Percentiles rank a stretch among this genome's conserved stretches.
Evolutionary conservation across 1,139 yeast genomes (phyloP).

Genomic region (Casaregolazyma suthepensis): DNA sequence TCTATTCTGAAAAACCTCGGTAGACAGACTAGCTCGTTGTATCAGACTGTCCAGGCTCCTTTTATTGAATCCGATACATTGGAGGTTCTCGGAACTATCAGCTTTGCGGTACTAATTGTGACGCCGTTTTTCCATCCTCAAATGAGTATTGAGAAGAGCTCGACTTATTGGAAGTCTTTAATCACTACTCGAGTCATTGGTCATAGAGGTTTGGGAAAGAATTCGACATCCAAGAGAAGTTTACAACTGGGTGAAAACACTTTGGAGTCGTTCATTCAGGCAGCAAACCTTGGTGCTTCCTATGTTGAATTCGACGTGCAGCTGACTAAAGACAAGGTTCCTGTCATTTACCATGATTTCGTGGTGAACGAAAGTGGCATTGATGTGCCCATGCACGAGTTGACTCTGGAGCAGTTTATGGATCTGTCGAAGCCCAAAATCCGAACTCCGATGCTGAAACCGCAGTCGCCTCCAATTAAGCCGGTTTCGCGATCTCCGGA

Average conservation of each 20-base stretch:
- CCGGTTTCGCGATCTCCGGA: slow-evolving; percentile 15
- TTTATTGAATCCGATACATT: slow-evolving; percentile 65
- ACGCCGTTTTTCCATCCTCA: slow-evolving; percentile 69
- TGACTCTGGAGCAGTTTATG: slow-evolving; percentile 85
- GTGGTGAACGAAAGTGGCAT: slow-evolving; percentile 93
- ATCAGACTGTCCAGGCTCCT: slow-evolving; percentile 67
- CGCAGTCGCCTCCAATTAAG: slow-evolving; percentile 3
- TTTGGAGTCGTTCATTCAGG: slow-evolving; percentile 90
- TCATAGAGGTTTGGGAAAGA: slow-evolving; percentile 93
- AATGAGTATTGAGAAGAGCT: slow-evolving; percentile 62
- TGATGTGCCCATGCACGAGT: slow-evolving; percentile 91
- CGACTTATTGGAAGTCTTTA: slow-evolving; percentile 88
- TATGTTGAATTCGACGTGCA: slow-evolving; percentile 88
- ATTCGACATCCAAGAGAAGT: slow-evolving; percentile 60
- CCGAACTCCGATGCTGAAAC: slow-evolving; percentile 7
- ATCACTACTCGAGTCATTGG: slow-evolving; percentile 92
- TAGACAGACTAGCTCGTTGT: slow-evolving; percentile 57
- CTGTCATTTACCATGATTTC: slow-evolving; percentile 94
- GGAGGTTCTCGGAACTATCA: slow-evolving; percentile 69
- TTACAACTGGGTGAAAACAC: slow-evolving; percentile 95
- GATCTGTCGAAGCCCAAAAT: slow-evolving; percentile 31
- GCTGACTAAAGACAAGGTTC: slow-evolving; percentile 85
- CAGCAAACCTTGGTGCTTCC: slow-evolving; percentile 86
- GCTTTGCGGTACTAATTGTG: slow-evolving; percentile 69
- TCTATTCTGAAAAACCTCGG: slow-evolving; percentile 68